These are phyloP conservation scores for Crithidia sp. DNA, from an alignment of 208 protist species.

Conservation along the genomic window DNA sequence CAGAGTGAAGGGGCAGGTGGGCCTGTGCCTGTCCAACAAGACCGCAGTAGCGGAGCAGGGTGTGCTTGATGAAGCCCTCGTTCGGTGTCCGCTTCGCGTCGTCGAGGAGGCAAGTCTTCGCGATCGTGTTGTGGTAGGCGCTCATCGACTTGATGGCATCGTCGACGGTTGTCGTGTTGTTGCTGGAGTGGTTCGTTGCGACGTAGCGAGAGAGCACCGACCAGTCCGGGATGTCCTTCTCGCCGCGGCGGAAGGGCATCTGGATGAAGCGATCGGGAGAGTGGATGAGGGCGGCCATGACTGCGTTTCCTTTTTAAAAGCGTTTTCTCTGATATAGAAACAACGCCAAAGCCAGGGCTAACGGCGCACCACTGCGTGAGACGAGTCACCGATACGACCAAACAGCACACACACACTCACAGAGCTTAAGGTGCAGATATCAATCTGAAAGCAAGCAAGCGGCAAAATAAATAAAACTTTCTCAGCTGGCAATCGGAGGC, in stretches of 20 bases:
- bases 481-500: too few species aligned
- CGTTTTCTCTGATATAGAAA: not conserved
- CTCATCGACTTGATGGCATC: constrained; percentile 71
- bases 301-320: not conserved
- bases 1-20: constrained; percentile 71
- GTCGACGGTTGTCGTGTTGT: constrained; percentile 57
- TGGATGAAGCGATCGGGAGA: constrained; percentile 63
- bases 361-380: too few species aligned
- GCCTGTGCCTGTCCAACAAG: constrained; percentile 77
- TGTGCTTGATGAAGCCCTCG: constrained; percentile 69
- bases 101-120: constrained; percentile 54
- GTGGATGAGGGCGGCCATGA: constrained; percentile 37
- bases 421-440: too few species aligned
- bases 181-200: constrained; percentile 67
- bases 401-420: too few species aligned
- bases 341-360: not conserved
- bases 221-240: constrained; percentile 79
- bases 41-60: constrained; percentile 71
- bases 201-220: constrained; percentile 67
- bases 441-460: too few species aligned
- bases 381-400: too few species aligned
- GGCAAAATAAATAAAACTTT: too few species aligned
- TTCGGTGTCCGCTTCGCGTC: constrained; percentile 62
- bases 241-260: constrained; percentile 73
- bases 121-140: constrained; percentile 66